Evolutionary conservation across 768 basidiomycete genomes (phyloP).

Genomic region (Russula sp.): DNA sequence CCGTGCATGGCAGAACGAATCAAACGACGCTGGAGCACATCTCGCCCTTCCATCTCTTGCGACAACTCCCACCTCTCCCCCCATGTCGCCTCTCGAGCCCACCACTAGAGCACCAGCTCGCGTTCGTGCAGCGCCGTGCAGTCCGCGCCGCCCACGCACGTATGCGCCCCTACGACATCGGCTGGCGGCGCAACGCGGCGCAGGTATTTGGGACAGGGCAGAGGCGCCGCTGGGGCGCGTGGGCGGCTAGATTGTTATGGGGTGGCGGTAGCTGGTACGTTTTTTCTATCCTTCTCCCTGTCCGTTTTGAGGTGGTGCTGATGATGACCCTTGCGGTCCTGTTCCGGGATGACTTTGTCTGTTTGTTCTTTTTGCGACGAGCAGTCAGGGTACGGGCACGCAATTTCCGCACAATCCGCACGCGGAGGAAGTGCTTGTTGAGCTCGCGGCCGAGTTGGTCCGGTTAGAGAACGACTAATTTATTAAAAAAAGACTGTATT

Average conservation of each 20-base stretch:
- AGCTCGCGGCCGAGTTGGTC: conserved; percentile 55
- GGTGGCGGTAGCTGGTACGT: conserved; percentile 59
- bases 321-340: too few relatives aligned
- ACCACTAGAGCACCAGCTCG: conserved; percentile 65
- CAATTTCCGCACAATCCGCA: conserved; percentile 61
- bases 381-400: conserved; percentile 54
- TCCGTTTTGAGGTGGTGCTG: too few relatives aligned
- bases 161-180: conserved; percentile 64
- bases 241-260: conserved; percentile 44
- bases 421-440: conserved; percentile 57
- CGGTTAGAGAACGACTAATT: conserved; percentile 35
- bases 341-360: neutral
- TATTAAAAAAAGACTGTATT: too few relatives aligned
- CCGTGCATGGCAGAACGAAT: conserved; percentile 53
- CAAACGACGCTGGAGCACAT: conserved; percentile 80
- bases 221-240: conserved; percentile 43
- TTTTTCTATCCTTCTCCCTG: neutral
- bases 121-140: conserved; percentile 52
- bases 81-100: conserved; percentile 54
- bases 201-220: conserved; percentile 48
- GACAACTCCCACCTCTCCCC: conserved; percentile 59
- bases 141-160: conserved; percentile 56
- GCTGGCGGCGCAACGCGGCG: conserved; percentile 61
- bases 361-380: neutral
- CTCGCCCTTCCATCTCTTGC: conserved; percentile 66